Evolutionary conservation across 805 yeast genomes (phyloP).

Genomic region (Yamadazyma paraphyllophila): DNA sequence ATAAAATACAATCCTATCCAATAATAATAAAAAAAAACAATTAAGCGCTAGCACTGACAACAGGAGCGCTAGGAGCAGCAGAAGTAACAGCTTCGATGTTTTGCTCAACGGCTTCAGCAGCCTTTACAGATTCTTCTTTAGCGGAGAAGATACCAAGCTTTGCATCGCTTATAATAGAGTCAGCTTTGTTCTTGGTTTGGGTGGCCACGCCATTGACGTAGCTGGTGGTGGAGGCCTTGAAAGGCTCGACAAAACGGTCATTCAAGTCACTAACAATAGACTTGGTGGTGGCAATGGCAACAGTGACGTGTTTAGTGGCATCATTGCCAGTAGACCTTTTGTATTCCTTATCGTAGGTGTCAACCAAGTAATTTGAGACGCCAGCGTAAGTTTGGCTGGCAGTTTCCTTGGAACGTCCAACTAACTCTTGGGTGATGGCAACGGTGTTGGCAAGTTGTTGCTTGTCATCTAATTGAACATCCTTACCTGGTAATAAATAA

Average conservation of each 20-base stretch:
- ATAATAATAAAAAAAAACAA: not conserved
- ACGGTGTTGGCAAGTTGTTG: conserved; percentile 20
- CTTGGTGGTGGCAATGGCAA: conserved; percentile 7
- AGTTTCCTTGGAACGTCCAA: conserved; percentile 20
- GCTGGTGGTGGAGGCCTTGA: conserved; percentile 37
- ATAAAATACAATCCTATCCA: too few species aligned
- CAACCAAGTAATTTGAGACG: conserved; percentile 24
- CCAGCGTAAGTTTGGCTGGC: conserved; percentile 19
- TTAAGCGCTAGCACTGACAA: conserved; percentile 26
- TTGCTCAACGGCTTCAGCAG: not conserved
- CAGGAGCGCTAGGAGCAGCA: conserved; percentile 11
- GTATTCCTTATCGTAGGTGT: conserved; percentile 36
- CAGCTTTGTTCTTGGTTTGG: conserved; percentile 35
- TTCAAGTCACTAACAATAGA: conserved; percentile 21
- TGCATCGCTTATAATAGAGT: conserved; percentile 15
- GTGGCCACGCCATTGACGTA: conserved; percentile 36
- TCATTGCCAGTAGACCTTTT: conserved; percentile 9
- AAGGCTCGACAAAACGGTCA: conserved; percentile 37
- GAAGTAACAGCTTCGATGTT: not conserved
- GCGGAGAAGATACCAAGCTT: conserved; percentile 13
- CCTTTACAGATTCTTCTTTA: conserved; percentile 5
- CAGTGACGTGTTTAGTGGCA: conserved; percentile 20
- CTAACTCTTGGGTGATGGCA: conserved; percentile 19
- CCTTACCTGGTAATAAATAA: conserved; percentile 26
- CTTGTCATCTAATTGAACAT: conserved; percentile 23